phyloP scores from a whole-genome alignment of 306 rosid species.

The Elaeagnus macrophylla region DNA sequence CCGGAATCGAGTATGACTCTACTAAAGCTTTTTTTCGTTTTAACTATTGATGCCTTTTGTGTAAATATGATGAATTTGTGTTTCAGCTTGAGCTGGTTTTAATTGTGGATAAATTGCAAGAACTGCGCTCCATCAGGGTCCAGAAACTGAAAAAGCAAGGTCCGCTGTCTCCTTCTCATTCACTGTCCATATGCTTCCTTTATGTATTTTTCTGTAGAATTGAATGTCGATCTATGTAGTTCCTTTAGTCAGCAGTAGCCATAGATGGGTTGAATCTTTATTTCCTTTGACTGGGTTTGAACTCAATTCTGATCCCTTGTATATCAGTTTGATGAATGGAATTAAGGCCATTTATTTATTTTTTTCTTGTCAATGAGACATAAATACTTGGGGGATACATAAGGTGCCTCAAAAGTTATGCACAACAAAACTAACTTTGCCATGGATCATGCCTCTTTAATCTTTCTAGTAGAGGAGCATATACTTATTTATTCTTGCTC shows the following conservation, averaged over 20 bases:
- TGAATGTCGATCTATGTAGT: not conserved
- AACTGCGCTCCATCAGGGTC: slow-evolving; percentile 71
- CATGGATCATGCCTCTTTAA: no score
- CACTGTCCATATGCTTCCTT: not conserved
- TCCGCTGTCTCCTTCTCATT: slow-evolving; percentile 5
- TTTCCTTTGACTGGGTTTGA: not conserved
- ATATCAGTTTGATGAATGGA: not conserved
- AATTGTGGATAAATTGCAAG: slow-evolving; percentile 83
- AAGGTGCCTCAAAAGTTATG: no score
- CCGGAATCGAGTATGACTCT: not conserved
- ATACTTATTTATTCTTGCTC: not conserved
- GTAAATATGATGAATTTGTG: slow-evolving; percentile 9
- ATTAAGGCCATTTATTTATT: not conserved
- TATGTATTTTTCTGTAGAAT: not conserved
- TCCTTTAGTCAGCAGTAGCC: not conserved
- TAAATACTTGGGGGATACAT: no score
- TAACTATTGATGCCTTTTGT: not conserved
- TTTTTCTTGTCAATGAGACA: not conserved
- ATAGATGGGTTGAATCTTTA: not conserved
- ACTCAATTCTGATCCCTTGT: not conserved
- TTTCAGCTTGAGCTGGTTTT: slow-evolving; percentile 71
- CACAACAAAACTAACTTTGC: no score
- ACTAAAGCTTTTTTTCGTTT: not conserved
- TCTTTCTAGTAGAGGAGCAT: not conserved
- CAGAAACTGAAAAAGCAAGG: slow-evolving; percentile 89